A percentile compares a stretch with the other conserved stretches of the same genome.
Conservation (phyloP, 768 basidiomycete species). For the Asterophora parasitica region DNA sequence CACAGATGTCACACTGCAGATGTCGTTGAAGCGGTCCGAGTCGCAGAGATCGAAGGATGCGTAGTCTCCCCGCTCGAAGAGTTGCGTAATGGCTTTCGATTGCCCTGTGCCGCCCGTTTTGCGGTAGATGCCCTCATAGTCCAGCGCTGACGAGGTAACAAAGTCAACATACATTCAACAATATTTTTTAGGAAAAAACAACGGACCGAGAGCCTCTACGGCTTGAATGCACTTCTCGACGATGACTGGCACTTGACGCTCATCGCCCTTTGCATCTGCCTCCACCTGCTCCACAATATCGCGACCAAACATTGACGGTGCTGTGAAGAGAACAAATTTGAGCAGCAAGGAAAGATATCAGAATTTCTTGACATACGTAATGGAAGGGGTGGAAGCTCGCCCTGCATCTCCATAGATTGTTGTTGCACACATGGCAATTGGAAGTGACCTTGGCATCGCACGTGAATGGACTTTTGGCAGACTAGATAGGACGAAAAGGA, state of each 20-base stretch:
- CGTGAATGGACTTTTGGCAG: conserved; percentile 84
- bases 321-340: conserved; percentile 31
- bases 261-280: conserved; percentile 54
- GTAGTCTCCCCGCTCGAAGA: conserved; percentile 94
- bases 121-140: conserved; percentile 97
- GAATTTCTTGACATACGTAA: conserved; percentile 32
- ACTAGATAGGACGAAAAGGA: conserved; percentile 35
- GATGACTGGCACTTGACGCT: conserved; percentile 73
- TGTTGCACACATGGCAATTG: conserved; percentile 63
- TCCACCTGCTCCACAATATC: conserved; percentile 81
- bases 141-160: conserved; percentile 53
- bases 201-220: conserved; percentile 75
- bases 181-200: neutral
- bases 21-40: conserved; percentile 90
- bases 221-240: conserved; percentile 96
- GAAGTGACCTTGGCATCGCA: conserved; percentile 74
- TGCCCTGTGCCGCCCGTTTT: conserved; percentile 94
- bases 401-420: conserved; percentile 18
- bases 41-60: conserved; percentile 84
- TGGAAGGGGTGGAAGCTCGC: conserved; percentile 29
- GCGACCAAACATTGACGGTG: conserved; percentile 90
- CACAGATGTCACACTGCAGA: conserved; percentile 94
- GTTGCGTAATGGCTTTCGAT: conserved; percentile 87
- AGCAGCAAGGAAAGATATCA: conserved; percentile 8
- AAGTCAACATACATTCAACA: neutral